Percentiles rank a stretch among this genome's conserved stretches.
Evolutionary conservation across 2,329 filamentous ascomycete species (phyloP).

Genomic region (Colletotrichum euphorbiae): DNA sequence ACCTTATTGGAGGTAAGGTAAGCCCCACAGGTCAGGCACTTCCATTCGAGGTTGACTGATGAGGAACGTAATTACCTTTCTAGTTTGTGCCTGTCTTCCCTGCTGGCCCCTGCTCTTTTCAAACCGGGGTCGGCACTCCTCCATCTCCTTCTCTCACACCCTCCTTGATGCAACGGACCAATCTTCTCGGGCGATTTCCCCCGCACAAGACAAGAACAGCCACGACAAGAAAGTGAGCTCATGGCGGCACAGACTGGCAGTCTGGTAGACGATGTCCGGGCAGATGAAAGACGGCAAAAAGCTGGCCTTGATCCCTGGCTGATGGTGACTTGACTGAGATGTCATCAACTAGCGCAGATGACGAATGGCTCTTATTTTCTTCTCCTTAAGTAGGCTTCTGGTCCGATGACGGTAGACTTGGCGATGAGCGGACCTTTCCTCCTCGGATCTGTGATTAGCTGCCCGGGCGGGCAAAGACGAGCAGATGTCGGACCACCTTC

Average conservation of each 20-base stretch:
- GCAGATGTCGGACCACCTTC: constrained; percentile 13
- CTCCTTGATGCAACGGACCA: constrained; percentile 11
- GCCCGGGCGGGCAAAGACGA: neutral
- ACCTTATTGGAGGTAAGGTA: too few species aligned
- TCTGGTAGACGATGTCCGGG: neutral
- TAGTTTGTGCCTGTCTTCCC: neutral
- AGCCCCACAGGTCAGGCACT: too few species aligned
- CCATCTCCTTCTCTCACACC: neutral
- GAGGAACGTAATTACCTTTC: neutral
- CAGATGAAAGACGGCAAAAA: neutral
- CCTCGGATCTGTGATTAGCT: neutral
- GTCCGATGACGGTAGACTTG: constrained; percentile 5
- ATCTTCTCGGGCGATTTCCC: constrained; percentile 14
- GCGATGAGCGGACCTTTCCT: neutral
- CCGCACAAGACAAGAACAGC: constrained; percentile 18
- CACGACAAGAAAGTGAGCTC: constrained; percentile 8
- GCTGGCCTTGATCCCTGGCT: constrained; percentile 4
- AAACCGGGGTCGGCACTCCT: neutral
- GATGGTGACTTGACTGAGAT: neutral
- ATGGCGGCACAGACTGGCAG: constrained; percentile 7
- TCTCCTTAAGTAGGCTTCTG: neutral
- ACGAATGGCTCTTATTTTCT: neutral
- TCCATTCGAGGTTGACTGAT: too few species aligned
- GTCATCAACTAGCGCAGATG: neutral
- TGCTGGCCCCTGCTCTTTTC: constrained; percentile 1